These are phyloP conservation scores for Hymenoscyphus scutula DNA, from an alignment of 2,329 filamentous ascomycete genomes.

Conservation along the genomic window DNA sequence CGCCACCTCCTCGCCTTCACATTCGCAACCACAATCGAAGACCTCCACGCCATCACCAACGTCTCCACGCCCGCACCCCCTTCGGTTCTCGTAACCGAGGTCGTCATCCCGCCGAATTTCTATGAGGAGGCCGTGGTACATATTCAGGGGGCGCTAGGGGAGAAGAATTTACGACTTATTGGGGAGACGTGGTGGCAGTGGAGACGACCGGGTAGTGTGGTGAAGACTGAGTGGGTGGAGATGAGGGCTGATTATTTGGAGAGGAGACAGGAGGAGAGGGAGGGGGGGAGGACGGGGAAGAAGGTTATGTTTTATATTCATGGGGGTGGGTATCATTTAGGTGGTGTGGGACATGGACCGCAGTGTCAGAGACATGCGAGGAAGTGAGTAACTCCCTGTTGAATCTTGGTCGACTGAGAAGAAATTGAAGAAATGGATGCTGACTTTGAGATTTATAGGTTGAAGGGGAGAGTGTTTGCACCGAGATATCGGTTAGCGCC, in stretches of 20 bases:
- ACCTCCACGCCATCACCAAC: constrained; percentile 80
- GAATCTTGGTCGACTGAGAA: not conserved
- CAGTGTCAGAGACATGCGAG: constrained; percentile 91
- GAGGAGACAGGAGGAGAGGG: constrained; percentile 50
- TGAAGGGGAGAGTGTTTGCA: constrained; percentile 82
- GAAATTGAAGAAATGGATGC: not conserved
- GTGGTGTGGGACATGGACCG: constrained; percentile 88
- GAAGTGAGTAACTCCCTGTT: constrained; percentile 50
- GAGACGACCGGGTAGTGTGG: constrained; percentile 60
- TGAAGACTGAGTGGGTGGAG: constrained; percentile 89
- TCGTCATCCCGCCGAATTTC: constrained; percentile 55
- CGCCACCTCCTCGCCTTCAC: constrained; percentile 78
- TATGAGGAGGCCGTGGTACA: constrained; percentile 35
- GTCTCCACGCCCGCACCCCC: constrained; percentile 84
- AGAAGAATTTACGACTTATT: constrained; percentile 69
- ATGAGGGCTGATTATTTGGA: constrained; percentile 77
- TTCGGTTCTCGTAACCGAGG: constrained; percentile 75
- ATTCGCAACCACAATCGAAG: constrained; percentile 82
- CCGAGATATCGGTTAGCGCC: constrained; percentile 81
- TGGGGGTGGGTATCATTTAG: constrained; percentile 88
- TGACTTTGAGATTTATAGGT: constrained; percentile 3
- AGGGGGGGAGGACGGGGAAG: constrained; percentile 47
- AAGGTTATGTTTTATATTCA: constrained; percentile 89
- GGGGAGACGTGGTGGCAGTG: constrained; percentile 85
- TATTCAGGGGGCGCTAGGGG: constrained; percentile 60